Evolutionary conservation across 345 rosid species (phyloP), one percentile per base, ranked within the genome.

Genomic region (Citrus reticulata): DNA sequence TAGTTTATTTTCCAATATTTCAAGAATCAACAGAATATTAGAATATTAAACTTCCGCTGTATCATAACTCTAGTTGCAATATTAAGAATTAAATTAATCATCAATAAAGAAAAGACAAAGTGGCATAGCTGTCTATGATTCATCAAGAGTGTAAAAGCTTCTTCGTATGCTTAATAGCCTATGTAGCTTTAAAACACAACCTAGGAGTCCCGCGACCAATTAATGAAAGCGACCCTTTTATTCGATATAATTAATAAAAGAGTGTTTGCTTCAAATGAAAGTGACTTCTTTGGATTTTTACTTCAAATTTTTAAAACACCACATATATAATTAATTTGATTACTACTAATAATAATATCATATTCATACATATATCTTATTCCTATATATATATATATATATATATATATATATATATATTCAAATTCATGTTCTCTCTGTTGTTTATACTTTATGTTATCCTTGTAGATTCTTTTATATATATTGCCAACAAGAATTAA

Each of bases 161-260:
- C 13, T 67, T 77, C 68, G 75, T 73, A 67, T 59, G 78, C 66
- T 67, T 58, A 42, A 34, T 20, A 55, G 37, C 16, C 19, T 49
- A 16, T 73, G 5, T 24, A 35, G 55, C 54, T 70, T 42, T 40
- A 32, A 32, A 74, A 54, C 37, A 35, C 37, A 5, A 5, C 37
- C 27, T n/a, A 61, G 22, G 10, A 62, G 29, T 69, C 68, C 8
- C 49, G 34, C 63, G 24, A 55, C 66, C n/a, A 40, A 54, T 54
- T 54, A 54, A 25, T 27, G 80, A 82, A 75, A 82, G 22, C 2
- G 85, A 75, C 74, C 42, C 27, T 71, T 74, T 78, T 64, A 68
- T 64, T 79, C 78, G 58, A 42, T 17, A 54, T 54, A 54, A 54
- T 17, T 16, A 54, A 54, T 5, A 54, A 13, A 11, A 13, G 51